A percentile compares a stretch with the other conserved stretches of the same genome.
These are phyloP conservation scores for Raffaelea albimanens DNA, from an alignment of 2,329 filamentous ascomycete species.

Conservation along the genomic window DNA sequence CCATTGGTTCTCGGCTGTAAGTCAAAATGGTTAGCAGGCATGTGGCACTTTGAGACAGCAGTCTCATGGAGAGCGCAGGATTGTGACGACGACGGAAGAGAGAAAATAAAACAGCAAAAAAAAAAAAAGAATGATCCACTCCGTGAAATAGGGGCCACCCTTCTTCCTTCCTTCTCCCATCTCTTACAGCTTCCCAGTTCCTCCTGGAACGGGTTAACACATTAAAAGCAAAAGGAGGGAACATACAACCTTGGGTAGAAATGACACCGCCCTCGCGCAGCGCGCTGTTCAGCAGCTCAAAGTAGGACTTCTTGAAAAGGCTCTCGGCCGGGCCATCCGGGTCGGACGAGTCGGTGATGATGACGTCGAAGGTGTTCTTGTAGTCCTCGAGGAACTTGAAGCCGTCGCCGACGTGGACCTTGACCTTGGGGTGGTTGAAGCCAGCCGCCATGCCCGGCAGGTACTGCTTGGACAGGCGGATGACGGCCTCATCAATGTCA, in stretches of 20 bases:
- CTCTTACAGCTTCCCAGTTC: background rate
- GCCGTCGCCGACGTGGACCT: constrained; percentile 87
- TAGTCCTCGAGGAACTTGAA: constrained; percentile 98
- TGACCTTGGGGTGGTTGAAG: constrained; percentile 89
- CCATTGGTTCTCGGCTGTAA: constrained; percentile 95
- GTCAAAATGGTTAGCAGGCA: constrained; percentile 1
- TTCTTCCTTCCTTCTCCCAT: too few relatives aligned
- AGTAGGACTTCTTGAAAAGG: constrained; percentile 98
- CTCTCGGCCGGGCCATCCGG: constrained; percentile 93
- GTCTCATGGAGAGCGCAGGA: background rate
- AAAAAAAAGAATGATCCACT: background rate
- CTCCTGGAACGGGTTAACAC: background rate
- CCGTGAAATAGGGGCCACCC: too few relatives aligned
- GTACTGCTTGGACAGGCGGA: constrained; percentile 96
- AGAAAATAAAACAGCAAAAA: background rate
- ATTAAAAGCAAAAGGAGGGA: constrained; percentile 24
- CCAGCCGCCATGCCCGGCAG: constrained; percentile 88
- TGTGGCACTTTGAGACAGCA: background rate
- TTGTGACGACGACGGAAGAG: too few relatives aligned
- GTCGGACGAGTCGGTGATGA: constrained; percentile 98
- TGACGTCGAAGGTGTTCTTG: constrained; percentile 97
- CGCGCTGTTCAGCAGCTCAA: constrained; percentile 83
- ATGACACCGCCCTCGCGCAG: constrained; percentile 95
- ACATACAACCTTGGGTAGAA: constrained; percentile 99
- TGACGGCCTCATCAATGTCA: constrained; percentile 98